Base-by-base conservation (phyloP, 108 stramenopile genomes). In the Conticribra weissflogii region DNA sequence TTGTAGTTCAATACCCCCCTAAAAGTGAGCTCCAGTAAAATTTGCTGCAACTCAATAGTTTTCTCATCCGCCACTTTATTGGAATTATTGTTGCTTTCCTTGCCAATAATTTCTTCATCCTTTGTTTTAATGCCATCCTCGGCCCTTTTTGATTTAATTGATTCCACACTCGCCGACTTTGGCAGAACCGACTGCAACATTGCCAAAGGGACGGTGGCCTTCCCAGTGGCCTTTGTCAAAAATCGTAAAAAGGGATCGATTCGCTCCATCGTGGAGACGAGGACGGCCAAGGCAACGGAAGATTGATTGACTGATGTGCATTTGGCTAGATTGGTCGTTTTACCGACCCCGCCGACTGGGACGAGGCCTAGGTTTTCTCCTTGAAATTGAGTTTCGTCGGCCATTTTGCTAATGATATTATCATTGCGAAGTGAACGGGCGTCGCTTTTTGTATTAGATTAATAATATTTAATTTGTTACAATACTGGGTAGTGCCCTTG, bases 201-300 rank as follows among this genome's bases (percentile, higher is more conserved):
- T n/a, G 58, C 47, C n/a, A 90, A n/a, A 3, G 86, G 77, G 29
- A 93, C 70, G 23, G 59, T 58, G 12, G 86, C 71, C 55, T 85
- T 82, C 12, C 92, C 89, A 1, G 86, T 86, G 9, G 88, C 88
- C 54, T 76, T 77, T n/a, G 89, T 91, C 16, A 93, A 68, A 51
- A 93, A 93, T 54, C 87, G 85, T 30, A 93, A 53, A 44, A 89
- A 71, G 24, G 92, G 87, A 80, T 93, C 92, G 23, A 81, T 70
- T 18, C 36, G 30, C 34, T 65, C 63, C 73, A 74, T 60, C 47
- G 73, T 53, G 28, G 54, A 30, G 7, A 65, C 48, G n/a, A n/a
- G n/a, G n/a, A n/a, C n/a, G n/a, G n/a, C n/a, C n/a, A n/a, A n/a
- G n/a, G n/a, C n/a, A n/a, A n/a, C n/a, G n/a, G n/a, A n/a, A n/a